Evolutionary conservation across 2,329 filamentous ascomycete genomes (phyloP), one percentile per base, ranked within the genome.

Genomic region (Fusarium euwallaceae): DNA sequence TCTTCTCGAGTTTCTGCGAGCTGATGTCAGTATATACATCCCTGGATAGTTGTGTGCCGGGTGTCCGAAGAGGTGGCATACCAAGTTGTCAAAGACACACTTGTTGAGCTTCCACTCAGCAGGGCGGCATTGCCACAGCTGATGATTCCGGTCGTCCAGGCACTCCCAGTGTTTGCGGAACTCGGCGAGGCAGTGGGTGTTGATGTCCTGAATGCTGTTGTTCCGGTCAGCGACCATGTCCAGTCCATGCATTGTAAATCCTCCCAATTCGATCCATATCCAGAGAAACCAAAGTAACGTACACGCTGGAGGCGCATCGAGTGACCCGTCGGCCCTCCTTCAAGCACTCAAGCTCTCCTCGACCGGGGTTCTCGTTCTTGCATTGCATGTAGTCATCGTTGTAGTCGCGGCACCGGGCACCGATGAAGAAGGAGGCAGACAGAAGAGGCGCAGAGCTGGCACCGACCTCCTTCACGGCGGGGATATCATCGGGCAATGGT

Each of bases 331-430:
- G 91, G 67, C 97, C 97, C 87, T 99, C 97, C 89, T 94, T 96
- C 90, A 99, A 87, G 86, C 97, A 99, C 78, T 98, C 94, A 74
- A 97, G 85, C 88, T 99, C 97, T 83, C 95, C 97, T 85, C 91
- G 92, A 80, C 97, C 97, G 73, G 94, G 93, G 80, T 95, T 92
- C 86, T 98, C 95, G 78, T 91, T 94, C 92, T 99, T 99, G 93
- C 97, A 99, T 88, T 97, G 94, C 96, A 99, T 99, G 87, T 93
- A 99, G 87, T 99, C 97, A 88, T 99, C 97, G 86, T 98, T 98
- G 89, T 95, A 99, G 72, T 94, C 88, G 83, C 91, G 93, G 92
- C 97, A 99, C 82, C 96, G 93, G 77, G 95, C 95, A 74, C 97
- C 97, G 83, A 99, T 99, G 85, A 98, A 99, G 90, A 94, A 99